Conservation (phyloP, 139 green algal species). For the Parachlorella kessleri region DNA sequence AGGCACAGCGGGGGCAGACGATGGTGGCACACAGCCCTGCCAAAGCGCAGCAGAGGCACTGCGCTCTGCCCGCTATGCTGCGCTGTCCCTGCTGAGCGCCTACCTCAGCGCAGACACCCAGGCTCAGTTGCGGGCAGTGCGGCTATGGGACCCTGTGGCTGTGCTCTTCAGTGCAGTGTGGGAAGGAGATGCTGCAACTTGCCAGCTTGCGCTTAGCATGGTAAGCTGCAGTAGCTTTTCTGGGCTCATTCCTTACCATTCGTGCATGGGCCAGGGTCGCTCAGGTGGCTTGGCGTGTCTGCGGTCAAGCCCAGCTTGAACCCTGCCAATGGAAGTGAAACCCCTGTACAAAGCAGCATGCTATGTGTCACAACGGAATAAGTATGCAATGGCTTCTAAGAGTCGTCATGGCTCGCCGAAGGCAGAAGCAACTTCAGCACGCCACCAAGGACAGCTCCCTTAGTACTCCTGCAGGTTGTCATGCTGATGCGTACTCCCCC, state of each 20-base stretch:
- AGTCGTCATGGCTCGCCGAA: background rate
- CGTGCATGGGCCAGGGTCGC: no score
- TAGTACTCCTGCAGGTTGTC: conserved; percentile 35
- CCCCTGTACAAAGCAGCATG: background rate
- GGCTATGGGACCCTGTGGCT: conserved; percentile 26
- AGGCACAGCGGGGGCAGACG: background rate
- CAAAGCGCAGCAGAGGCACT: background rate
- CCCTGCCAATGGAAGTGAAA: background rate
- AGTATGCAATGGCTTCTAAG: background rate
- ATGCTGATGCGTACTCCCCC: conserved; percentile 37
- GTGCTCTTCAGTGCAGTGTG: conserved; percentile 39
- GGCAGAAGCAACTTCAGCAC: background rate
- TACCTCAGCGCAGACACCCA: conserved; percentile 32
- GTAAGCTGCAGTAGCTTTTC: no score
- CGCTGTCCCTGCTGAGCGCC: conserved; percentile 33
- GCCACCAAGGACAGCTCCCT: background rate
- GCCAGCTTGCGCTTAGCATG: conserved; percentile 26
- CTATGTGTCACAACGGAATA: background rate
- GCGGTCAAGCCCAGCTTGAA: background rate
- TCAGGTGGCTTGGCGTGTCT: background rate
- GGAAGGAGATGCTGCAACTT: conserved; percentile 15
- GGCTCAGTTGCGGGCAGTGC: conserved; percentile 21
- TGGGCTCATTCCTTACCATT: no score
- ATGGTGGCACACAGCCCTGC: background rate
- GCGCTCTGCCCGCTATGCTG: conserved; percentile 31